A percentile compares a stretch with the other conserved stretches of the same genome.
Evolutionary conservation across 2,329 filamentous ascomycete genomes (phyloP).

Genomic region (Colletotrichum tamarilloi): DNA sequence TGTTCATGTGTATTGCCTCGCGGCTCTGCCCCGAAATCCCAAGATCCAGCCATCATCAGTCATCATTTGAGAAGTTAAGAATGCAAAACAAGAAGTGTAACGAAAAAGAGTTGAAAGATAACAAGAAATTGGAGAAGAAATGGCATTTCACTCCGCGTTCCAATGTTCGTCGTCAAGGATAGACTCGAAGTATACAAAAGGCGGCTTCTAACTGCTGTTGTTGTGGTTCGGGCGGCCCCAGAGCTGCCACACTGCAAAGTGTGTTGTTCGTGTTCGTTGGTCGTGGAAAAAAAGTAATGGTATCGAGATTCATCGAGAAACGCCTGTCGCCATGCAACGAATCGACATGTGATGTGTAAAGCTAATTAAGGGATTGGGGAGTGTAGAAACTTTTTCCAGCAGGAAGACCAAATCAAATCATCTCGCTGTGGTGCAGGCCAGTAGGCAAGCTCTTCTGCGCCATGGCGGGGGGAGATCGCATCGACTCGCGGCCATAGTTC

Average conservation of each 20-base stretch:
- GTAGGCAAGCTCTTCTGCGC: slow-evolving; percentile 55
- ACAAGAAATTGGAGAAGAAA: not conserved
- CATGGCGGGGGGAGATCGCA: slow-evolving; percentile 46
- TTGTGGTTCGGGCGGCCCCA: slow-evolving; percentile 10
- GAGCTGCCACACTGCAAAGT: not conserved
- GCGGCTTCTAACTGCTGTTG: slow-evolving; percentile 11
- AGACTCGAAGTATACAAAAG: slow-evolving; percentile 36
- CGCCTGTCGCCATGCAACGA: slow-evolving; percentile 54
- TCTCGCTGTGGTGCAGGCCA: slow-evolving; percentile 64
- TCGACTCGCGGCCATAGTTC: slow-evolving; percentile 50
- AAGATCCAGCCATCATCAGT: slow-evolving; percentile 31
- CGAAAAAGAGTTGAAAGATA: not conserved
- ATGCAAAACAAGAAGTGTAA: not conserved
- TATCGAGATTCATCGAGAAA: slow-evolving; percentile 41
- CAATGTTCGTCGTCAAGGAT: slow-evolving; percentile 35
- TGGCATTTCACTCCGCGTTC: slow-evolving; percentile 5
- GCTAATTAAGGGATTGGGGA: slow-evolving; percentile 6
- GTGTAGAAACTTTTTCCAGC: not conserved
- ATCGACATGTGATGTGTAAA: slow-evolving; percentile 37
- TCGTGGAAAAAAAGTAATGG: slow-evolving; percentile 29
- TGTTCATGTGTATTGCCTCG: slow-evolving; percentile 16
- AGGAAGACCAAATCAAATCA: slow-evolving; percentile 57
- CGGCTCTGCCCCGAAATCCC: slow-evolving; percentile 15
- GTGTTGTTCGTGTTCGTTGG: slow-evolving; percentile 11
- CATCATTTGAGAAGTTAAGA: slow-evolving; percentile 28